Evolutionary conservation across 1,139 yeast genomes (phyloP).

Genomic region (Chernovozyma sophiae-reginae): DNA sequence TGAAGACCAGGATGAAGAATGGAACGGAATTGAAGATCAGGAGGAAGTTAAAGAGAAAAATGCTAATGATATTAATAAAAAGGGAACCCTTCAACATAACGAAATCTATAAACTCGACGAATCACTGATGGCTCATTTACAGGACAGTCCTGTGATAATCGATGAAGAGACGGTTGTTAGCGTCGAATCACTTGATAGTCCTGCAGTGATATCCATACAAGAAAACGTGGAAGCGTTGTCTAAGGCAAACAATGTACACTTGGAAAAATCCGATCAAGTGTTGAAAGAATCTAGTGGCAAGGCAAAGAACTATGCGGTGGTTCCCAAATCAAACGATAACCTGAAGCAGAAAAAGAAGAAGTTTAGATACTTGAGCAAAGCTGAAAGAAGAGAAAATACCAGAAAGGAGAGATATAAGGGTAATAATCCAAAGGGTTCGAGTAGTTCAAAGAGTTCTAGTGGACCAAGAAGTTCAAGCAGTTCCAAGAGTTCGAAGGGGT

Average conservation of each 20-base stretch:
- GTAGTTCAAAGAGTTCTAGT: constrained; percentile 8
- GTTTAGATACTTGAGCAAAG: constrained; percentile 79
- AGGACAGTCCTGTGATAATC: constrained; percentile 44
- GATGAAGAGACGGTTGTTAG: constrained; percentile 60
- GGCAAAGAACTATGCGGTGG: constrained; percentile 71
- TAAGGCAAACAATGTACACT: constrained; percentile 57
- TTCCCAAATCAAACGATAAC: constrained; percentile 33
- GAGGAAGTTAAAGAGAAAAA: constrained; percentile 9
- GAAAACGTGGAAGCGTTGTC: constrained; percentile 52
- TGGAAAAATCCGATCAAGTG: constrained; percentile 55
- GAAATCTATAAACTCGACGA: constrained; percentile 47
- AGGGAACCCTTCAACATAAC: constrained; percentile 39
- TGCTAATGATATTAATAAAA: constrained; percentile 13
- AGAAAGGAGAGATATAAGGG: constrained; percentile 49
- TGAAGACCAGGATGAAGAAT: constrained; percentile 15
- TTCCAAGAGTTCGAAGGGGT: constrained; percentile 14
- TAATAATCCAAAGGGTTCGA: constrained; percentile 6
- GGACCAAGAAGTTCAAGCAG: constrained; percentile 13
- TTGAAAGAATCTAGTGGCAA: constrained; percentile 61
- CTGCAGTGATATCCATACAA: constrained; percentile 30
- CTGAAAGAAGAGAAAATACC: constrained; percentile 67
- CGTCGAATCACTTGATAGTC: constrained; percentile 52
- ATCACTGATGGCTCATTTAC: constrained; percentile 17
- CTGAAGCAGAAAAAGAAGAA: constrained; percentile 62
- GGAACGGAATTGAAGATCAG: constrained; percentile 11